Percentiles rank a stretch among this genome's conserved stretches.
Conservation (phyloP, 352 stramenopile genomes). For the Pythium grandisporangium region DNA sequence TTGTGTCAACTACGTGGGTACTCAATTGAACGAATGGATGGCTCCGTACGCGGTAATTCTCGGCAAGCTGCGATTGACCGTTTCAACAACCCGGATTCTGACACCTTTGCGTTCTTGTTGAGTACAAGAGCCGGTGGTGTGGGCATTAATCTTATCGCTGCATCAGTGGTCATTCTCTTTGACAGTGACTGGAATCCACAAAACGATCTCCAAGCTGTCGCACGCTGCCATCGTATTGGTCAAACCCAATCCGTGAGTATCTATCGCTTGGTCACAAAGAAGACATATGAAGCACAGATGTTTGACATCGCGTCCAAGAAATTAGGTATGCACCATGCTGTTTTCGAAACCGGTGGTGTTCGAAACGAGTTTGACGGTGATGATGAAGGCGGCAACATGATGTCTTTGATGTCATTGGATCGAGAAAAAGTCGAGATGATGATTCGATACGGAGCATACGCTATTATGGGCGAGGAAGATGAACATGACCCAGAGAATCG, state of each 20-base stretch:
- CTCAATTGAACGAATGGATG: conserved; percentile 95
- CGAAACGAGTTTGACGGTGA: conserved; percentile 92
- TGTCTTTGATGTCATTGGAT: conserved; percentile 89
- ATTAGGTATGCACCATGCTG: conserved; percentile 97
- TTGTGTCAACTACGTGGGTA: conserved; percentile 76
- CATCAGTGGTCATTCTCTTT: conserved; percentile 79
- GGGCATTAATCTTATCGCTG: conserved; percentile 95
- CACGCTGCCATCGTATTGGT: conserved; percentile 98
- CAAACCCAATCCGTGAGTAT: conserved; percentile 99
- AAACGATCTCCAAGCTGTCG: conserved; percentile 97
- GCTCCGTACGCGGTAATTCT: conserved; percentile 93
- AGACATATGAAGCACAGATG: conserved; percentile 99
- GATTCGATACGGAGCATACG: conserved; percentile 96
- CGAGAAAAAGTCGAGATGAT: conserved; percentile 99
- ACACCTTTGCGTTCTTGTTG: conserved; percentile 96
- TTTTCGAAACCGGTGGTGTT: conserved; percentile 93
- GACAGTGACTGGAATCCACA: conserved; percentile 99
- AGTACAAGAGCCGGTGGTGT: conserved; percentile 95
- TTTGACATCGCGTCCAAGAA: conserved; percentile 99
- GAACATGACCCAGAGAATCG: conserved; percentile 86
- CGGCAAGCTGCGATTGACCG: conserved; percentile 98
- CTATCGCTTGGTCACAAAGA: conserved; percentile 98
- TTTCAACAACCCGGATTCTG: conserved; percentile 92
- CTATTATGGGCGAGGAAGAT: conserved; percentile 94
- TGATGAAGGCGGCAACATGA: conserved; percentile 89